phyloP scores from a whole-genome alignment of 23 red algal species.

The Cyanidium caldarium region DNA sequence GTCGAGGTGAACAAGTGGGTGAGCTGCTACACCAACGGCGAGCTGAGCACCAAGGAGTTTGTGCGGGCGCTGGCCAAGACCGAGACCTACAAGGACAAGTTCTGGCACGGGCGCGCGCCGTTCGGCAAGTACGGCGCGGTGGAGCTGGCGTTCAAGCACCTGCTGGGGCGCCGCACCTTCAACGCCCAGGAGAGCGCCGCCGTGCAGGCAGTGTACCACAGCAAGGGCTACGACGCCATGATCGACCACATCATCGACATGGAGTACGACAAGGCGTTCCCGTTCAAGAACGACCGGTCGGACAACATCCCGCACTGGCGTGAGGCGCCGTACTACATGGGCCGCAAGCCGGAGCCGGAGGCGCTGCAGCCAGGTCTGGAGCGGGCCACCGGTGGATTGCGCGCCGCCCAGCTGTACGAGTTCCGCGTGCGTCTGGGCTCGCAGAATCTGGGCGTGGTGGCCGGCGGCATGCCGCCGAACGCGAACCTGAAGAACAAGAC shows the following conservation, averaged over 20 bases:
- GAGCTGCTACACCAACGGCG: conserved; percentile 19
- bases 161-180: conserved; percentile 50
- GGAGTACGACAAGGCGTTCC: conserved; percentile 51
- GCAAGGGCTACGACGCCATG: conserved; percentile 40
- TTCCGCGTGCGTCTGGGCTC: conserved; percentile 1
- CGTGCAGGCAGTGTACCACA: conserved; percentile 14
- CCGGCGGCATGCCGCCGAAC: neutral
- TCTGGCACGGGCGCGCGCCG: conserved; percentile 36
- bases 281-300: conserved; percentile 3
- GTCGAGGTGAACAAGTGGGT: conserved; percentile 20
- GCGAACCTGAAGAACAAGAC: conserved; percentile 10
- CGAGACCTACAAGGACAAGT: conserved; percentile 42
- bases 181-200: conserved; percentile 28
- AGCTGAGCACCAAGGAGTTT: conserved; percentile 35
- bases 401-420: neutral
- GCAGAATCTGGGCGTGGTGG: conserved; percentile 2
- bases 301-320: conserved; percentile 6
- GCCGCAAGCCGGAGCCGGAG: neutral
- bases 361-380: neutral
- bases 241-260: conserved; percentile 59
- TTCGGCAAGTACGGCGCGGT: conserved; percentile 36
- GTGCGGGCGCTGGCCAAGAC: conserved; percentile 45
- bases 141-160: conserved; percentile 63
- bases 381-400: neutral
- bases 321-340: neutral